Evolutionary conservation across 2,329 filamentous ascomycete genomes (phyloP), one percentile per base, ranked within the genome.

Genomic region (Tolypocladium ovalisporum): DNA sequence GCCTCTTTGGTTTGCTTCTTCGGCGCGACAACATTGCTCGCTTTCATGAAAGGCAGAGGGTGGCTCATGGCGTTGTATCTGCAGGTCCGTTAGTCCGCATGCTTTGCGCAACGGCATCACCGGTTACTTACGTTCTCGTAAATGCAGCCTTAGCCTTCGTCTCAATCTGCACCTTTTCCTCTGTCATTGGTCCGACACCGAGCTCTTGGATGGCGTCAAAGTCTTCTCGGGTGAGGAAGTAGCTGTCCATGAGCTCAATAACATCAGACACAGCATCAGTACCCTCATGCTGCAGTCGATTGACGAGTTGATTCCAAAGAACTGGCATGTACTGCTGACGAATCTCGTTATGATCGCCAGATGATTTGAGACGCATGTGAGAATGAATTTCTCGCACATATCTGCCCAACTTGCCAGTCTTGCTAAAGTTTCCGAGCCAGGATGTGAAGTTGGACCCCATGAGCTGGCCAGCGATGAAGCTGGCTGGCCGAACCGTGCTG

Each of bases 401-500:
- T 58, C 94, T 87, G 62, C 82, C 83, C 54, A 97, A 77, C 72
- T 85, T 89, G 74, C 86, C 83, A 61, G 84, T 80, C 69, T 91
- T 96, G 75, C 92, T 97, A 73, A 96, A 95, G 71, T 96, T 94
- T 66, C 94, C 94, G 54, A 99, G 83, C 94, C 94, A 99, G 8
- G 83, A 81, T 0, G 94, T 94, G 69, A 99, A 99, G 47, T 79
- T 79, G 39, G 90, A 88, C 4, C 82, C 82, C 61, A 83, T 79
- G 64, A 95, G 82, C 65, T 87, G 87, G 44, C 94, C 94, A 54
- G 90, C 83, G 13, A 94, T 79, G 67, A 88, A 96, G 70, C 90
- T 96, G 9, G 94, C 87, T 5, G 94, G 94, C 32, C 89, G 81
- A 29, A 99, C 93, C 56, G 96, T 95, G 68, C 92, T 96, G 75